A percentile compares a stretch with the other conserved stretches of the same genome.
Conservation (phyloP, 345 rosid species). For the Adansonia digitata region DNA sequence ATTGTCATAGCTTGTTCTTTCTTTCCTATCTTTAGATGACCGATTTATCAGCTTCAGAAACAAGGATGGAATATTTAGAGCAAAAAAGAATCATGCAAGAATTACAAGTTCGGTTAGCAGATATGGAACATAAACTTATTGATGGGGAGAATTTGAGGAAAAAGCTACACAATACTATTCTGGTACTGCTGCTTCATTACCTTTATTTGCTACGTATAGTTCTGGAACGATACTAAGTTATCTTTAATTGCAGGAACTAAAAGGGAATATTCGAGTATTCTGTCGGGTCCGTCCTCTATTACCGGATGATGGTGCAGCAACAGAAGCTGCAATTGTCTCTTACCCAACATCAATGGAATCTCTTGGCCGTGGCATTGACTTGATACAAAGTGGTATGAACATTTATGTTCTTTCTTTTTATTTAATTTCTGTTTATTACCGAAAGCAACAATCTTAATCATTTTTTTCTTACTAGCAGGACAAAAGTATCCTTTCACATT, state of each 20-base stretch:
- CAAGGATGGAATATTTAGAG: constrained; percentile 48
- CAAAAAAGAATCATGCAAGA: constrained; percentile 35
- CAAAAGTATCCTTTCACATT: constrained; percentile 80
- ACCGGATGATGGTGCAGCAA: constrained; percentile 63
- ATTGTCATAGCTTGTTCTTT: background rate
- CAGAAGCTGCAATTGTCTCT: constrained; percentile 46
- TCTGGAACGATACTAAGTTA: background rate
- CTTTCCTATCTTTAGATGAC: constrained; percentile 39
- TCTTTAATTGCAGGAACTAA: constrained; percentile 55
- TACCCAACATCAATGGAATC: constrained; percentile 70
- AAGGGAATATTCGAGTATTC: constrained; percentile 96
- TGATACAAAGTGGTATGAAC: constrained; percentile 66
- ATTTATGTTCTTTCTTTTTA: background rate
- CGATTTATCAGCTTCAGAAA: constrained; percentile 49
- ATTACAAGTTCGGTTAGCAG: constrained; percentile 54
- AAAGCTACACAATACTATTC: constrained; percentile 81
- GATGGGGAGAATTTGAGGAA: constrained; percentile 83
- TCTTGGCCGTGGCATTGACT: constrained; percentile 74
- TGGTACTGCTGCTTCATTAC: constrained; percentile 34
- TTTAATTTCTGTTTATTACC: background rate
- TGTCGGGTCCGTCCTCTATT: constrained; percentile 86
- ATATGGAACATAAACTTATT: constrained; percentile 48
- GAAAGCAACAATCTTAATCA: background rate
- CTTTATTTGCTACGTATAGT: background rate
- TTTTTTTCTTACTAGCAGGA: constrained; percentile 34